Conservation (phyloP, 2,329 filamentous ascomycete species). For the Clarireedia monteithiana region DNA sequence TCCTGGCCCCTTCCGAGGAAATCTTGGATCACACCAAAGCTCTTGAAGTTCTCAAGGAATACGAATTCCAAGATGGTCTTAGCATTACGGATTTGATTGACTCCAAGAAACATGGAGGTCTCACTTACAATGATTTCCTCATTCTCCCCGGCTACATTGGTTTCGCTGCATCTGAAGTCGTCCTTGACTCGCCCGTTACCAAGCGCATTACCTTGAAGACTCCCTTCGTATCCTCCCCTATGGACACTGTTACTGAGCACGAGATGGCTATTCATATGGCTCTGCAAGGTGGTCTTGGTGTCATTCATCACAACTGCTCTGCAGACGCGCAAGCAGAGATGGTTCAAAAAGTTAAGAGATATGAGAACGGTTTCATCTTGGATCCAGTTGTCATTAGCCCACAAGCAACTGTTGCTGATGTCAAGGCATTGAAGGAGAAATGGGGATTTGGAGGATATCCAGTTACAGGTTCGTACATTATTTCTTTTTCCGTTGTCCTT, state of each 20-base stretch:
- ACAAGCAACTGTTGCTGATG: constrained; percentile 82
- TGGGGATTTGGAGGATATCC: constrained; percentile 99
- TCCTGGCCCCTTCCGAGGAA: constrained; percentile 31
- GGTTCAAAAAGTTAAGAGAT: constrained; percentile 98
- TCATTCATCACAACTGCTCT: constrained; percentile 99
- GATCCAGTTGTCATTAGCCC: constrained; percentile 90
- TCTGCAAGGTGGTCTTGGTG: constrained; percentile 78
- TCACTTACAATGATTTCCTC: constrained; percentile 99
- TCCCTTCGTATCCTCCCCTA: constrained; percentile 93
- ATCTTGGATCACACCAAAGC: constrained; percentile 69
- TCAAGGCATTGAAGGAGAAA: constrained; percentile 87
- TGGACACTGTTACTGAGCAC: constrained; percentile 99
- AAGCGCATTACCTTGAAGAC: constrained; percentile 95
- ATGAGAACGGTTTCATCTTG: constrained; percentile 97
- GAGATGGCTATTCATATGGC: constrained; percentile 99
- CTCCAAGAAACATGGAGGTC: constrained; percentile 81
- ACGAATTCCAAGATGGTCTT: constrained; percentile 76
- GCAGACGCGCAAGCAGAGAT: constrained; percentile 95
- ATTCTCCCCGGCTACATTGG: constrained; percentile 96
- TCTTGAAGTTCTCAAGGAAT: constrained; percentile 74
- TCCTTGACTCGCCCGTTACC: constrained; percentile 84
- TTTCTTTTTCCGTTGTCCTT: constrained; percentile 24
- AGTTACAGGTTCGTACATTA: constrained; percentile 75
- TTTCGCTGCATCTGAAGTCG: constrained; percentile 85
- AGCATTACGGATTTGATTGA: constrained; percentile 81